phyloP scores from a whole-genome alignment of 139 green algal genomes.

The Chlamydomonas asymmetrica region DNA sequence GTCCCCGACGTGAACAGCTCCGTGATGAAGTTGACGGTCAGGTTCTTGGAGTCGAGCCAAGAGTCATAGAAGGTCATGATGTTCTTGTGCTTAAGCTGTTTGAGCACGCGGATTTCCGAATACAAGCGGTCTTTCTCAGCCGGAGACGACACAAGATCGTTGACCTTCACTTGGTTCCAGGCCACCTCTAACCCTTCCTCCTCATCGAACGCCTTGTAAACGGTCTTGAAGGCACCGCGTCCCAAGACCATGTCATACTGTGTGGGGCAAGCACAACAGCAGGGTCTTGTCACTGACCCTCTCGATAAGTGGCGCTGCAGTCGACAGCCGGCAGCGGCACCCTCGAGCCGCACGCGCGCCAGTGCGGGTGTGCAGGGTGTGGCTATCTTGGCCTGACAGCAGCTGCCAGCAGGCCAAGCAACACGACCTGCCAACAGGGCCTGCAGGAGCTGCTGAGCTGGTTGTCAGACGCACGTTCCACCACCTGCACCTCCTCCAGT shows the following conservation, averaged over 20 bases:
- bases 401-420: too few relatives aligned
- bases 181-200: conserved; percentile 72
- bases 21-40: conserved; percentile 98
- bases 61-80: conserved; percentile 98
- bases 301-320: too few relatives aligned
- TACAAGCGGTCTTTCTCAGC: conserved; percentile 88
- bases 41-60: conserved; percentile 90
- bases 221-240: conserved; percentile 95
- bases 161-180: conserved; percentile 95
- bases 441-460: too few relatives aligned
- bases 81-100: conserved; percentile 96
- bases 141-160: conserved; percentile 50
- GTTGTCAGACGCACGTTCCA: too few relatives aligned
- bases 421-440: too few relatives aligned
- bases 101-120: conserved; percentile 95
- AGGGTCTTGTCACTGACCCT: too few relatives aligned
- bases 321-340: too few relatives aligned
- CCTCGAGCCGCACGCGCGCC: too few relatives aligned
- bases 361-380: too few relatives aligned
- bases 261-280: too few relatives aligned
- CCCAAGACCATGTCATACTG: conserved; percentile 87
- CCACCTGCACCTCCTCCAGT: too few relatives aligned
- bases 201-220: conserved; percentile 98
- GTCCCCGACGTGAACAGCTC: conserved; percentile 98
- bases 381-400: too few relatives aligned